Evolutionary conservation across 768 basidiomycete species (phyloP).

Genomic region (Chalciporus sphaerocephalus): DNA sequence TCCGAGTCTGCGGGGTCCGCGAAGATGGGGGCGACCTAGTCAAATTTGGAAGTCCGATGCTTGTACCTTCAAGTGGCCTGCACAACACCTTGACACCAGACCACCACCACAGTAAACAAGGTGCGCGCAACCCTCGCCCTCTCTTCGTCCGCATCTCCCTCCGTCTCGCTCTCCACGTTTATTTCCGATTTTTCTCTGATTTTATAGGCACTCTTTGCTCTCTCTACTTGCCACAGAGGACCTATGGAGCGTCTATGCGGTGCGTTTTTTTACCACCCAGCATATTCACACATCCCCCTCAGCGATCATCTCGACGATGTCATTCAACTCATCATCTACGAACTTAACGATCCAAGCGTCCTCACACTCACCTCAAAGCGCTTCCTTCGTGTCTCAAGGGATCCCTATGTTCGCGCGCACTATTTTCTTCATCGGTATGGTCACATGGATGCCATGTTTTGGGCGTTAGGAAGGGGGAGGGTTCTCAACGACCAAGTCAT

Average conservation of each 20-base stretch:
- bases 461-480: slow-evolving; percentile 70
- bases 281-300: slow-evolving; percentile 8
- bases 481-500: slow-evolving; percentile 61
- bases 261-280: slow-evolving; percentile 34
- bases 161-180: neutral
- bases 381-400: slow-evolving; percentile 58
- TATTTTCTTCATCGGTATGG: slow-evolving; percentile 78
- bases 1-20: slow-evolving; percentile 30
- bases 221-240: slow-evolving; percentile 1
- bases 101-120: slow-evolving; percentile 35
- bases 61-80: slow-evolving; percentile 27
- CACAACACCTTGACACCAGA: slow-evolving; percentile 32
- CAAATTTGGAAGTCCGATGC: slow-evolving; percentile 37
- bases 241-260: slow-evolving; percentile 66
- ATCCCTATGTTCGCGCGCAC: slow-evolving; percentile 70
- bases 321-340: slow-evolving; percentile 68
- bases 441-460: slow-evolving; percentile 62
- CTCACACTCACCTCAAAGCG: slow-evolving; percentile 57
- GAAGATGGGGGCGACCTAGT: slow-evolving; percentile 24
- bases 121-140: slow-evolving; percentile 8
- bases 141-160: neutral
- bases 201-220: neutral
- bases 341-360: slow-evolving; percentile 59
- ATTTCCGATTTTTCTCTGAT: slow-evolving; percentile 3
- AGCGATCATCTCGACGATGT: slow-evolving; percentile 47